Conservation (phyloP, 257 asterid genomes). For the Solanum pinnatisectum region DNA sequence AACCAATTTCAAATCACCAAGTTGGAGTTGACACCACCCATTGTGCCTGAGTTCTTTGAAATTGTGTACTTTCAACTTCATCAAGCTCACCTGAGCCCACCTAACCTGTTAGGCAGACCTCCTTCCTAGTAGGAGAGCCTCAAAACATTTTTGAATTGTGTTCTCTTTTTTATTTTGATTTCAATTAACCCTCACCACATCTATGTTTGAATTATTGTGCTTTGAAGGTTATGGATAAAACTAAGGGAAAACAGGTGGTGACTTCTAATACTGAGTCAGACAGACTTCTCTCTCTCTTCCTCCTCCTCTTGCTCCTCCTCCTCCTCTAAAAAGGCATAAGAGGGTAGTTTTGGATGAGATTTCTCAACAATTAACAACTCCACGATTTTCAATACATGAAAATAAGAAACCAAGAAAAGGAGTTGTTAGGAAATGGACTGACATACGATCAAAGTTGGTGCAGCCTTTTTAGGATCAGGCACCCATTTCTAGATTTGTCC, state of each 20-base stretch:
- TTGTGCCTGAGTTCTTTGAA: neutral
- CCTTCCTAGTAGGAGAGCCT: neutral
- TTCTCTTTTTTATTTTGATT: neutral
- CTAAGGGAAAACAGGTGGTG: neutral
- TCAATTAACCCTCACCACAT: neutral
- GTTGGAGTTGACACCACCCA: neutral
- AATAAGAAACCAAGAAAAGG: neutral
- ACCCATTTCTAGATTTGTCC: neutral
- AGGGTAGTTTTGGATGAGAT: neutral
- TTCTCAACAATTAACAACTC: neutral
- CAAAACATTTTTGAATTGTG: neutral
- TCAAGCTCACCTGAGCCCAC: neutral
- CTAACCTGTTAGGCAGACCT: neutral
- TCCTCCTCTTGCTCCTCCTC: neutral
- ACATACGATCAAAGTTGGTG: neutral
- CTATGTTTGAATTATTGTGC: neutral
- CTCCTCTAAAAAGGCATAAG: neutral
- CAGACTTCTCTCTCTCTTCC: too few species aligned
- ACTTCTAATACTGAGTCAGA: neutral
- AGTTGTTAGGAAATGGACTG: neutral
- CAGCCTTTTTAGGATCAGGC: neutral
- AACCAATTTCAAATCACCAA: neutral
- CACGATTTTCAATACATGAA: too few species aligned
- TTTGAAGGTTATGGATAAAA: neutral
- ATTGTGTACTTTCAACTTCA: neutral